Evolutionary conservation across 208 protist species (phyloP).

Genomic region (Crithidia thermophila): DNA sequence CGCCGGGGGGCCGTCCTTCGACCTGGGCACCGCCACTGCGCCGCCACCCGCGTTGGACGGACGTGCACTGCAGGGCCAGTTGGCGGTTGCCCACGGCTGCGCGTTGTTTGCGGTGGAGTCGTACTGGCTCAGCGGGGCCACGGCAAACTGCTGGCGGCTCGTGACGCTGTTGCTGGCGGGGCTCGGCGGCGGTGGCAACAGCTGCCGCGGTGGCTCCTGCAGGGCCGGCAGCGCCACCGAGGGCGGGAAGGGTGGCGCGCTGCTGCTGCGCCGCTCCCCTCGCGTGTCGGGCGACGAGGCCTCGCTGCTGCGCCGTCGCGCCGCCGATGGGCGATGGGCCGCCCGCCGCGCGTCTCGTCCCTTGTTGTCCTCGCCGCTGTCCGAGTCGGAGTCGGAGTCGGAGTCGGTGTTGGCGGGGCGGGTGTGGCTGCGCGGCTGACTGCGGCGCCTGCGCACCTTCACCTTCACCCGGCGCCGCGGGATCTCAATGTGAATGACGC

Average conservation of each 20-base stretch:
- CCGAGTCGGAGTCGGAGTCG: not conserved
- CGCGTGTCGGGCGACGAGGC: not conserved
- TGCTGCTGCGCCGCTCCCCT: slow-evolving; percentile 1
- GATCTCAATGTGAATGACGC: slow-evolving; percentile 12
- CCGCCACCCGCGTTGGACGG: not conserved
- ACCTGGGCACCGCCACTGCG: not conserved
- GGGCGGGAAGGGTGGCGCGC: not conserved
- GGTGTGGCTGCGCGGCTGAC: slow-evolving; percentile 7
- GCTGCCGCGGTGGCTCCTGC: not conserved
- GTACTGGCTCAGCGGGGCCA: slow-evolving; percentile 17
- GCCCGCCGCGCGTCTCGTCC: too few relatives aligned
- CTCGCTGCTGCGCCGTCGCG: not conserved
- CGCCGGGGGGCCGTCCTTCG: slow-evolving; percentile 18
- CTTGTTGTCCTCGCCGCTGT: not conserved
- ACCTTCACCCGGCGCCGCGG: slow-evolving; percentile 23
- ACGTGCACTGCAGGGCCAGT: slow-evolving; percentile 14
- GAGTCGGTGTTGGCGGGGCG: not conserved
- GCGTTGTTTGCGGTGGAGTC: not conserved
- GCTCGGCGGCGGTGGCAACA: slow-evolving; percentile 25
- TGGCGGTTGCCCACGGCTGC: slow-evolving; percentile 29
- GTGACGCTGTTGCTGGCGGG: slow-evolving; percentile 9
- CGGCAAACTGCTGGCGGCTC: slow-evolving; percentile 12
- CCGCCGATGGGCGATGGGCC: too few relatives aligned
- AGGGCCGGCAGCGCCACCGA: slow-evolving; percentile 6
- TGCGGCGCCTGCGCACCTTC: slow-evolving; percentile 25